A percentile compares a stretch with the other conserved stretches of the same genome.
Evolutionary conservation across 306 rosid species (phyloP).

Genomic region (Sophora flavescens): DNA sequence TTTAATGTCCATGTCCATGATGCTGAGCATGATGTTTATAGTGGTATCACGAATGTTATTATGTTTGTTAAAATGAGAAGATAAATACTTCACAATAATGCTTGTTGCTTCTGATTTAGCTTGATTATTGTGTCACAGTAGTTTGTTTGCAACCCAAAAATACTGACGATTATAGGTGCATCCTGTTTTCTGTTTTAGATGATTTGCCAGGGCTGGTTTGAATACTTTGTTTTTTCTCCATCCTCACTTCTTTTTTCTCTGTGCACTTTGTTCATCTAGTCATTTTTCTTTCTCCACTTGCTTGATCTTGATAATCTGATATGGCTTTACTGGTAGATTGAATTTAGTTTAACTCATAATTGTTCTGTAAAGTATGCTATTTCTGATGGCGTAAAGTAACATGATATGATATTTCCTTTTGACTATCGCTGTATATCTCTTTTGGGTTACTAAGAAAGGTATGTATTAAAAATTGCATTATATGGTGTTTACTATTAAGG

Average conservation of each 20-base stretch:
- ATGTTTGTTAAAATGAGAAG: too few species aligned
- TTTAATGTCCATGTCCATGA: too few species aligned
- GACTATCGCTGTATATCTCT: not conserved
- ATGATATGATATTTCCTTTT: not conserved
- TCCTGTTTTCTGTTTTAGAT: too few species aligned
- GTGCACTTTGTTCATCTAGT: not conserved
- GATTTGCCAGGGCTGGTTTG: too few species aligned
- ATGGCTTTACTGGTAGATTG: conserved; percentile 28
- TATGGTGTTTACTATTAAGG: conserved; percentile 7
- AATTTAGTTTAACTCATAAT: conserved; percentile 14
- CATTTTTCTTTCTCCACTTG: conserved; percentile 15
- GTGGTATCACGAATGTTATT: too few species aligned
- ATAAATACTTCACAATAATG: too few species aligned
- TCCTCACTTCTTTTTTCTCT: not conserved
- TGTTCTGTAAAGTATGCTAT: not conserved
- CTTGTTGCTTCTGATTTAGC: too few species aligned
- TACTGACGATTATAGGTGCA: too few species aligned
- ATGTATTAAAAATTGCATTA: conserved; percentile 7
- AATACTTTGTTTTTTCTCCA: too few species aligned
- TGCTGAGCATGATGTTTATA: too few species aligned
- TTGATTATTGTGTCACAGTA: too few species aligned
- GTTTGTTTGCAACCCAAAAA: too few species aligned
- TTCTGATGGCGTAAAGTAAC: conserved; percentile 28
- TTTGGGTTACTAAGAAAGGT: conserved; percentile 8
- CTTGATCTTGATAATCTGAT: conserved; percentile 31